Evolutionary conservation across 495 filamentous ascomycete genomes (phyloP).

Genomic region (Neurospora sp.): DNA sequence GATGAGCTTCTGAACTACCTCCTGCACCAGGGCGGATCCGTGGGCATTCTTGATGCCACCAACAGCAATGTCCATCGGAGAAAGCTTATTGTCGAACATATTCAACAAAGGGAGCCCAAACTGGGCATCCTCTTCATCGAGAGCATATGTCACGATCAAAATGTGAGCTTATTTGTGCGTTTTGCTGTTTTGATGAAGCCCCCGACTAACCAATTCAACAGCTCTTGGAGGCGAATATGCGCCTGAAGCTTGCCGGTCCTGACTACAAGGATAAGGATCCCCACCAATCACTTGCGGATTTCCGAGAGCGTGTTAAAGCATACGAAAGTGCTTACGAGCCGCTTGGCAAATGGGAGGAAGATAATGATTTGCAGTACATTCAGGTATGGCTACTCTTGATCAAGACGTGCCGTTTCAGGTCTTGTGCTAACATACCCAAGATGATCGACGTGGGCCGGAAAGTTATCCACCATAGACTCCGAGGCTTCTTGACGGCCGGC

Average conservation of each 20-base stretch:
- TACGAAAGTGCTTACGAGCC: constrained; percentile 92
- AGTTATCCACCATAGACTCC: constrained; percentile 77
- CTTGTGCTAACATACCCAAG: constrained; percentile 24
- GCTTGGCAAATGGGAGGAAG: constrained; percentile 83
- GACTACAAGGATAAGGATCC: constrained; percentile 95
- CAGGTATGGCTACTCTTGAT: constrained; percentile 35
- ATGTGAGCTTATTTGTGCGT: constrained; percentile 25
- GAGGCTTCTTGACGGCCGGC: constrained; percentile 82
- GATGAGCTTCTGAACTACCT: constrained; percentile 88
- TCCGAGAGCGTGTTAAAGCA: constrained; percentile 84
- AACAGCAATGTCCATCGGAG: constrained; percentile 87
- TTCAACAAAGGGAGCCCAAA: constrained; percentile 73
- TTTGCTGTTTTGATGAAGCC: background rate
- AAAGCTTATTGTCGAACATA: constrained; percentile 70
- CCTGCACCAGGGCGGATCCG: constrained; percentile 67
- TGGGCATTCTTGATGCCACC: constrained; percentile 97
- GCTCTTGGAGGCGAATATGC: constrained; percentile 93
- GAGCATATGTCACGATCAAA: constrained; percentile 76
- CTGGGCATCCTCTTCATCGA: constrained; percentile 90
- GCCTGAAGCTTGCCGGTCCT: constrained; percentile 89
- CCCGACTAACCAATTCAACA: constrained; percentile 10
- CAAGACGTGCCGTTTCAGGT: background rate
- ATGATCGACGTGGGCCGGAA: constrained; percentile 98
- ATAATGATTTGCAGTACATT: constrained; percentile 80
- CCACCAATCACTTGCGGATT: constrained; percentile 69